phyloP scores from a whole-genome alignment of 2,329 filamentous ascomycete genomes.

The Zasmidium cellare region DNA sequence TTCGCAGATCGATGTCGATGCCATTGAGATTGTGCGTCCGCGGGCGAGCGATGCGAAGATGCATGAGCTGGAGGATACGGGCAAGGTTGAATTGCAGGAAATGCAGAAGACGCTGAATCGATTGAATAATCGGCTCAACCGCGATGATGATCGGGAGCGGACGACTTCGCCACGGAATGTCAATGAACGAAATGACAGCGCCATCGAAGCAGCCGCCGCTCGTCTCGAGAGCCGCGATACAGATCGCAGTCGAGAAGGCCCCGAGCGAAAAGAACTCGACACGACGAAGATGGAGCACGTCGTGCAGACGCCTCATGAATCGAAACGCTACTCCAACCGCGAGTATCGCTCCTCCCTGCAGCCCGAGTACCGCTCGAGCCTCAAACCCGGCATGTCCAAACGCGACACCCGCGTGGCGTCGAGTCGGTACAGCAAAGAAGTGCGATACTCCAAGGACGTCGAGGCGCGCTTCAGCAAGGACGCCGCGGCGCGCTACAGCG shows the following conservation, averaged over 20 bases:
- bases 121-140: not conserved
- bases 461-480: not conserved
- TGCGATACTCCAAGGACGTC: not conserved
- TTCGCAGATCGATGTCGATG: not conserved
- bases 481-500: constrained; percentile 1
- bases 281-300: constrained; percentile 1
- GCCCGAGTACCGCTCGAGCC: not conserved
- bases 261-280: constrained; percentile 4
- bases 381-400: constrained; percentile 1
- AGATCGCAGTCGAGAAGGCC: not conserved
- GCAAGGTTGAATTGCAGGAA: constrained; percentile 2
- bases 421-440: constrained; percentile 4
- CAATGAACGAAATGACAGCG: not conserved
- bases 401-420: not conserved
- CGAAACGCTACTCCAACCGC: constrained; percentile 1
- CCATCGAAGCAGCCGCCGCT: not conserved
- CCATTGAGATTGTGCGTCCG: not conserved
- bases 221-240: not conserved
- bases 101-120: constrained; percentile 1
- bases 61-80: constrained; percentile 5
- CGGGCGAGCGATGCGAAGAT: not conserved
- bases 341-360: not conserved
- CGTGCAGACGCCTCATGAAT: not conserved
- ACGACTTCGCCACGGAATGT: not conserved
- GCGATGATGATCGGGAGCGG: not conserved